These are phyloP conservation scores for Scutellaria minor DNA, from an alignment of 257 asterid species.

Conservation along the genomic window DNA sequence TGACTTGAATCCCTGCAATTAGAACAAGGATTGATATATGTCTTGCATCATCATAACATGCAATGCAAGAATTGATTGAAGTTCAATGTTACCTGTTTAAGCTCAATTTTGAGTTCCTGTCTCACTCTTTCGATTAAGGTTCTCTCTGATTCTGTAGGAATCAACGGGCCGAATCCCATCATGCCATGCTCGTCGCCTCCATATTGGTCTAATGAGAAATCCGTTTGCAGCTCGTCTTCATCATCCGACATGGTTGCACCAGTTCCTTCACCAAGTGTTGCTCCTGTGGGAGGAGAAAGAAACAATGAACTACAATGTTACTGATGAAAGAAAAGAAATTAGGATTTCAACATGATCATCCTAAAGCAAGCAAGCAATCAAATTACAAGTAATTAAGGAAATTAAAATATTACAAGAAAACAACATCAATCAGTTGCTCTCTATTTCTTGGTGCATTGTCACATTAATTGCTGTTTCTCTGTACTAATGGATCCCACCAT, in stretches of 20 bases:
- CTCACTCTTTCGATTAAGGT: slow-evolving; percentile 90
- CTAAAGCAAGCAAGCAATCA: slow-evolving; percentile 15
- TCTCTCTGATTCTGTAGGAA: slow-evolving; percentile 95
- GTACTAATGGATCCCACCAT: slow-evolving; percentile 46
- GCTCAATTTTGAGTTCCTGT: slow-evolving; percentile 89
- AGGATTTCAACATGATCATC: slow-evolving; percentile 4
- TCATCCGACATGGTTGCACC: slow-evolving; percentile 97
- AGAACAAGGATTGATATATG: background rate
- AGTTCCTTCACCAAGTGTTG: slow-evolving; percentile 76
- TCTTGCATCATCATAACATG: too few species aligned
- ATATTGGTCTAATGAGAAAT: slow-evolving; percentile 74
- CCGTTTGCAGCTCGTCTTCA: slow-evolving; percentile 80
- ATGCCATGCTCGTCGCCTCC: slow-evolving; percentile 68
- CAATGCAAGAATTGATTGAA: too few species aligned
- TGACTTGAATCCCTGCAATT: slow-evolving; percentile 84
- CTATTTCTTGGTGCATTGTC: slow-evolving; percentile 34
- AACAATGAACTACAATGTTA: background rate
- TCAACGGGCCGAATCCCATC: slow-evolving; percentile 92
- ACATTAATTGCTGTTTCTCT: slow-evolving; percentile 35
- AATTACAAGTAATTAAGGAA: background rate
- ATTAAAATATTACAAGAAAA: slow-evolving; percentile 10
- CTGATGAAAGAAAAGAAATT: background rate
- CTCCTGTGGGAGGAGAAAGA: slow-evolving; percentile 46
- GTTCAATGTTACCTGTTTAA: slow-evolving; percentile 72
- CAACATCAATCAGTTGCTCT: slow-evolving; percentile 11